phyloP scores from a whole-genome alignment of 768 basidiomycete genomes.

The Strobilomyces echinocephalus region DNA sequence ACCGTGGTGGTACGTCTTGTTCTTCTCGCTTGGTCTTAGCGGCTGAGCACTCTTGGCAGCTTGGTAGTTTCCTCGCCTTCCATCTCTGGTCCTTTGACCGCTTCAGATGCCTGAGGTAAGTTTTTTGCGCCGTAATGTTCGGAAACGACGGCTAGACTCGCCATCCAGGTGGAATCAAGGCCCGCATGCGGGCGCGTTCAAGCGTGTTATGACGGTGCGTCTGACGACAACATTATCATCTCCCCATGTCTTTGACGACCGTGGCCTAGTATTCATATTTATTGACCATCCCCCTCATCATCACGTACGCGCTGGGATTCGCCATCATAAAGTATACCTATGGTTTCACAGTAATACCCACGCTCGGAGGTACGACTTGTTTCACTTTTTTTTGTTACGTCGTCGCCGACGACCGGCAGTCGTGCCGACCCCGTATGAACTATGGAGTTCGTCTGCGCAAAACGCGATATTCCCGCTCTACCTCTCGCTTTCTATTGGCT shows the following conservation, averaged over 20 bases:
- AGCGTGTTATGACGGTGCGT: slow-evolving; percentile 78
- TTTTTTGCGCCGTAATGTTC: background rate
- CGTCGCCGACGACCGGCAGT: slow-evolving; percentile 37
- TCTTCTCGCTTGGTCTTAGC: background rate
- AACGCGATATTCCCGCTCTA: slow-evolving; percentile 60
- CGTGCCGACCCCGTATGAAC: slow-evolving; percentile 55
- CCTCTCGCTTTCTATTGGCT: slow-evolving; percentile 58
- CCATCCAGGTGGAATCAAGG: slow-evolving; percentile 61
- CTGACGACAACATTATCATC: background rate
- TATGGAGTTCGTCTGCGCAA: slow-evolving; percentile 48
- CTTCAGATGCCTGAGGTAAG: slow-evolving; percentile 68
- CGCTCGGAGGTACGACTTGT: slow-evolving; percentile 36
- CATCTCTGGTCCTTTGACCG: slow-evolving; percentile 79
- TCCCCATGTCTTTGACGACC: background rate
- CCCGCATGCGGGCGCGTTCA: slow-evolving; percentile 68
- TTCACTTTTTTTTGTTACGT: too few relatives aligned
- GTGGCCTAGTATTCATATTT: slow-evolving; percentile 66
- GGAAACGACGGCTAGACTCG: background rate
- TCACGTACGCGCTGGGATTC: slow-evolving; percentile 57
- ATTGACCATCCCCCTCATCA: slow-evolving; percentile 54
- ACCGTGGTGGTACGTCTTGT: slow-evolving; percentile 38
- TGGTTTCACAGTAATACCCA: slow-evolving; percentile 49
- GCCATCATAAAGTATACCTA: slow-evolving; percentile 68
- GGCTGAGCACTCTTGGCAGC: slow-evolving; percentile 1
- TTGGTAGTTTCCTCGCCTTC: slow-evolving; percentile 58